These are phyloP conservation scores for Exsudoporus frostii DNA, from an alignment of 768 basidiomycete species.

Conservation along the genomic window DNA sequence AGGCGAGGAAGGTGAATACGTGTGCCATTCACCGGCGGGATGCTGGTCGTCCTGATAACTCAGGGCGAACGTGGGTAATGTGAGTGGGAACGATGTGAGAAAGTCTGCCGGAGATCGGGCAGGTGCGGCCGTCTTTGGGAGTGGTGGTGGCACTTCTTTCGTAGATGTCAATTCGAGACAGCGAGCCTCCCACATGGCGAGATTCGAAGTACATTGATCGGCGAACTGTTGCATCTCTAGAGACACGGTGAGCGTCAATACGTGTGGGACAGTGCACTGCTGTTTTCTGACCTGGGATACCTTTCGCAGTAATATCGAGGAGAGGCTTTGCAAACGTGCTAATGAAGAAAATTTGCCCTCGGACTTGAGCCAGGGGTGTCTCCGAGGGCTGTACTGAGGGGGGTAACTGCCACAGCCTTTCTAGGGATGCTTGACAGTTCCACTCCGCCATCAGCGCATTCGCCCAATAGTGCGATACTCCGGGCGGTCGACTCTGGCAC, in stretches of 20 bases:
- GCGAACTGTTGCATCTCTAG: conserved; percentile 69
- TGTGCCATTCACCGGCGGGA: conserved; percentile 23
- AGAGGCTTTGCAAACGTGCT: conserved; percentile 79
- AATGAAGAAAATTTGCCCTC: conserved; percentile 88
- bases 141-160: conserved; percentile 4
- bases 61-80: conserved; percentile 45
- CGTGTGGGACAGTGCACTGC: not conserved
- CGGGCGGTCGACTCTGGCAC: conserved; percentile 80
- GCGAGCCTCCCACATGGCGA: conserved; percentile 63
- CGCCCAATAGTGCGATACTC: conserved; percentile 93
- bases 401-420: conserved; percentile 72
- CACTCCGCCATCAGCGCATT: conserved; percentile 86
- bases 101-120: conserved; percentile 41
- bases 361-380: conserved; percentile 61
- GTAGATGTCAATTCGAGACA: conserved; percentile 36
- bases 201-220: conserved; percentile 65
- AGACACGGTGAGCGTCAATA: conserved; percentile 9
- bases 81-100: conserved; percentile 53
- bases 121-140: conserved; percentile 19
- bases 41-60: conserved; percentile 25
- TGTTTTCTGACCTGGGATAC: conserved; percentile 61
- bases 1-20: conserved; percentile 29
- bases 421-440: conserved; percentile 84
- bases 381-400: conserved; percentile 48
- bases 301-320: conserved; percentile 67